phyloP scores from a whole-genome alignment of 768 basidiomycete genomes.

The Tricholoma saponaceum region DNA sequence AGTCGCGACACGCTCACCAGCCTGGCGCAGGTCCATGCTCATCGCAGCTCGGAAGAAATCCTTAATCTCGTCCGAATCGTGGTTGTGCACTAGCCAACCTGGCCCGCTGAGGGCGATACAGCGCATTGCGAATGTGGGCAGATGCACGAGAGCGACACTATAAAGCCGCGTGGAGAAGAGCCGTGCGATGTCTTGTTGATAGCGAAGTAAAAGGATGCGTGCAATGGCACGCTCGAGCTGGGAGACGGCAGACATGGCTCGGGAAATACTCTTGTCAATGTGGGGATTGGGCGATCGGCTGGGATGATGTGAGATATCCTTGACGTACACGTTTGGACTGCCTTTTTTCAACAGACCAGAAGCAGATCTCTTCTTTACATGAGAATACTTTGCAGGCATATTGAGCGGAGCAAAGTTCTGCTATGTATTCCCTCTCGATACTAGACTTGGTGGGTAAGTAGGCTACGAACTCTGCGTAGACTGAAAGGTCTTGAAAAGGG shows the following conservation, averaged over 20 bases:
- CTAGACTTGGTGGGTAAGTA: neutral
- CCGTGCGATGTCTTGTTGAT: slow-evolving; percentile 71
- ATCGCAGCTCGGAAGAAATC: slow-evolving; percentile 70
- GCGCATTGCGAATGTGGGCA: slow-evolving; percentile 66
- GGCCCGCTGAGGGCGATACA: slow-evolving; percentile 59
- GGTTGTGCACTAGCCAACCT: slow-evolving; percentile 65
- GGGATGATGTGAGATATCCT: slow-evolving; percentile 29
- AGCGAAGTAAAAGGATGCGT: slow-evolving; percentile 62
- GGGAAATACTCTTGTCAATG: slow-evolving; percentile 49
- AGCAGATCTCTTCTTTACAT: slow-evolving; percentile 62
- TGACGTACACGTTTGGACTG: slow-evolving; percentile 21
- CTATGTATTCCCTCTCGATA: neutral
- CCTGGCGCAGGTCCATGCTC: slow-evolving; percentile 74
- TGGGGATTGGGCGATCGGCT: slow-evolving; percentile 40
- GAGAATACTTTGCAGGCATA: slow-evolving; percentile 74
- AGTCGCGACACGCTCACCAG: slow-evolving; percentile 75
- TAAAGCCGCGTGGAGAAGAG: slow-evolving; percentile 70
- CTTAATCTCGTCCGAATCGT: slow-evolving; percentile 66
- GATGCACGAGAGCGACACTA: slow-evolving; percentile 56
- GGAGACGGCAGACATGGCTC: slow-evolving; percentile 57
- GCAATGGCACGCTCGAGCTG: slow-evolving; percentile 68
- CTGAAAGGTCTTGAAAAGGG: neutral
- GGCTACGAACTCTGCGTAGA: neutral
- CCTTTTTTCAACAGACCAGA: slow-evolving; percentile 46
- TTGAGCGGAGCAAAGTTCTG: neutral